phyloP scores from a whole-genome alignment of 2,329 filamentous ascomycete species.

The Pseudopithomyces chartarum region DNA sequence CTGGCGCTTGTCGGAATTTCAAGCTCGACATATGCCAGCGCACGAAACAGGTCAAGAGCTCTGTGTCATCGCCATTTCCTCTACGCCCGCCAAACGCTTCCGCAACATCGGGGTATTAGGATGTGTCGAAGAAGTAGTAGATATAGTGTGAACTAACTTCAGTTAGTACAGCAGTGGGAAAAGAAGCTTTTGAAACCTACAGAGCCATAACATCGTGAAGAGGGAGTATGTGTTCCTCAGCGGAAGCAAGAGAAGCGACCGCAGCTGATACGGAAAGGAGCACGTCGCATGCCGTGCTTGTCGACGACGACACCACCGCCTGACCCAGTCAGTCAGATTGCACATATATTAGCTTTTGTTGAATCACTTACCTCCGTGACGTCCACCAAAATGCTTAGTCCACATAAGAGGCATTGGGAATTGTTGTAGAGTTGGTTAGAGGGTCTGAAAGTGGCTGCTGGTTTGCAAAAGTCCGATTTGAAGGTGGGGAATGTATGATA shows the following conservation, averaged over 20 bases:
- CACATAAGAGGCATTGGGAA: conserved; percentile 53
- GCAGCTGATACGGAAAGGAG: conserved; percentile 57
- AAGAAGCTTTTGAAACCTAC: conserved; percentile 13
- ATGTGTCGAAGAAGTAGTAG: neutral
- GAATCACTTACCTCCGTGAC: conserved; percentile 46
- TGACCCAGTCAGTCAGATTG: conserved; percentile 26
- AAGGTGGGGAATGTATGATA: neutral
- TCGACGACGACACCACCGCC: conserved; percentile 59
- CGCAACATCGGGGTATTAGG: conserved; percentile 14
- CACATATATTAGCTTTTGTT: neutral
- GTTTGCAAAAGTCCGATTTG: neutral
- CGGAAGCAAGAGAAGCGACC: conserved; percentile 60
- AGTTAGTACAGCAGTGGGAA: neutral
- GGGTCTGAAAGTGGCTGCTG: neutral
- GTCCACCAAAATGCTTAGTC: conserved; percentile 52
- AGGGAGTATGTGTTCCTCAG: conserved; percentile 36
- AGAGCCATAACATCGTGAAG: conserved; percentile 30
- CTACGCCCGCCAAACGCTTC: conserved; percentile 18
- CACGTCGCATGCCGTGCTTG: conserved; percentile 56
- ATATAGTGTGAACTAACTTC: neutral
- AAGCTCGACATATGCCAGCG: neutral
- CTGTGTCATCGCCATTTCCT: neutral
- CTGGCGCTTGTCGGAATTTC: neutral
- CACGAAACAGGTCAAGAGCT: neutral
- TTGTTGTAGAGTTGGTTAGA: conserved; percentile 14